A percentile compares a stretch with the other conserved stretches of the same genome.
phyloP scores from a whole-genome alignment of 768 basidiomycete species.

The Crucibulum laeve region DNA sequence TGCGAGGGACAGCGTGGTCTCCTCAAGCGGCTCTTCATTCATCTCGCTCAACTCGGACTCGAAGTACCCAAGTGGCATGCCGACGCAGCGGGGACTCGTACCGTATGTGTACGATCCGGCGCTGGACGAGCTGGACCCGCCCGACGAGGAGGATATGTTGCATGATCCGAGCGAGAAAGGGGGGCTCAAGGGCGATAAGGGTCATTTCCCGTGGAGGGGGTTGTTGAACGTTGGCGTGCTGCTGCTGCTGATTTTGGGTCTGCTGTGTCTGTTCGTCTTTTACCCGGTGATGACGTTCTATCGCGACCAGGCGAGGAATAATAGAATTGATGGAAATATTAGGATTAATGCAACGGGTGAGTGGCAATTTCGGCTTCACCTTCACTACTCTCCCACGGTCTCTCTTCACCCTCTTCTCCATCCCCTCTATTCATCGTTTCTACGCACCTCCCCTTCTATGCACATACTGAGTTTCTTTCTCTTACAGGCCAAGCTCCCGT shows the following conservation, averaged over 20 bases:
- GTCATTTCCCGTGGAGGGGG: constrained; percentile 38
- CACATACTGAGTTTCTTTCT: background rate
- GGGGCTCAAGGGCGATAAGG: constrained; percentile 16
- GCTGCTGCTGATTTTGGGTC: constrained; percentile 48
- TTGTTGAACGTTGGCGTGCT: constrained; percentile 70
- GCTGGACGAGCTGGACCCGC: constrained; percentile 46
- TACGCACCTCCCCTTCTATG: background rate
- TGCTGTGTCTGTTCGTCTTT: constrained; percentile 75
- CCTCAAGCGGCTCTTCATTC: constrained; percentile 34
- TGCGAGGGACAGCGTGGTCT: constrained; percentile 26
- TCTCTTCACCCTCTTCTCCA: background rate
- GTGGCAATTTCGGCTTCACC: constrained; percentile 5
- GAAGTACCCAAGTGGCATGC: constrained; percentile 53
- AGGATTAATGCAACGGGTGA: constrained; percentile 53
- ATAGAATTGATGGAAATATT: constrained; percentile 57
- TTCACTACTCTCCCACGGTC: background rate
- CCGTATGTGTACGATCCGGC: constrained; percentile 72
- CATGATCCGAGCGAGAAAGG: constrained; percentile 52
- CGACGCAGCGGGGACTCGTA: constrained; percentile 37
- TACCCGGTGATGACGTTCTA: constrained; percentile 69
- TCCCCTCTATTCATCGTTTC: constrained; percentile 1
- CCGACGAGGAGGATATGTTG: constrained; percentile 73
- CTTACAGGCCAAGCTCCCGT: background rate
- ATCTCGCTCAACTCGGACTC: constrained; percentile 54
- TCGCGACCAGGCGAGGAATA: constrained; percentile 27